Evolutionary conservation across 495 filamentous ascomycete genomes (phyloP).

Genomic region (Pyrenula massariospora): DNA sequence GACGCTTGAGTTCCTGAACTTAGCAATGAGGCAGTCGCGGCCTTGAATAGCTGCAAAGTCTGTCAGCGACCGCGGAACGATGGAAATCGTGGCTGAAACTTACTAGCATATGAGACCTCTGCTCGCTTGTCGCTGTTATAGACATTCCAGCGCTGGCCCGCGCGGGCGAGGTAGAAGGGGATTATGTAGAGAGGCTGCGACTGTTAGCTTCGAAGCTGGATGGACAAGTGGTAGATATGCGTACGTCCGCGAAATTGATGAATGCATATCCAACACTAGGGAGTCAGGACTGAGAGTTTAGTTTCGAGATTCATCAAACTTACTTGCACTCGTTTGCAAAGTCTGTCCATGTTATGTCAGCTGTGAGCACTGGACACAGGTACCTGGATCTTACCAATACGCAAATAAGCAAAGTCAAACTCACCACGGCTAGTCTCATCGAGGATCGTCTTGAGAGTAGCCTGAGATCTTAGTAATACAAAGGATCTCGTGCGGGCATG

Average conservation of each 20-base stretch:
- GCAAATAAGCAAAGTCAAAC: conserved; percentile 92
- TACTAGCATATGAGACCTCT: conserved; percentile 88
- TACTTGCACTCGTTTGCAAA: conserved; percentile 86
- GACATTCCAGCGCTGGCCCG: conserved; percentile 67
- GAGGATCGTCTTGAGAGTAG: conserved; percentile 63
- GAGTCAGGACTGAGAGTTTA: not conserved
- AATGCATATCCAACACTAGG: conserved; percentile 92
- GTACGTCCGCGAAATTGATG: conserved; percentile 82
- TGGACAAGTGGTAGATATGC: conserved; percentile 19
- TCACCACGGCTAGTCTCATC: conserved; percentile 67
- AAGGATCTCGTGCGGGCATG: no score
- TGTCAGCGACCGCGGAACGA: no score
- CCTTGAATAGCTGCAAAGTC: conserved; percentile 66
- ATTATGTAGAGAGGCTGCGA: conserved; percentile 11
- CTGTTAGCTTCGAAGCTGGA: conserved; percentile 48
- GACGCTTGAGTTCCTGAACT: conserved; percentile 92
- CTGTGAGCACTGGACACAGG: not conserved
- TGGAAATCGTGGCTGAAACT: no score
- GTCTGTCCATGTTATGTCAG: conserved; percentile 30
- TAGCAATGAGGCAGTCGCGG: conserved; percentile 76
- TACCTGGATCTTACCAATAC: conserved; percentile 49
- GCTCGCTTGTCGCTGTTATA: conserved; percentile 78
- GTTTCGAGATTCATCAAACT: conserved; percentile 14
- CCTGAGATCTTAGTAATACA: no score
- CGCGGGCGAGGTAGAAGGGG: conserved; percentile 57